Conservation (phyloP, 2,329 filamentous ascomycete genomes). For the Neonectria punicea region DNA sequence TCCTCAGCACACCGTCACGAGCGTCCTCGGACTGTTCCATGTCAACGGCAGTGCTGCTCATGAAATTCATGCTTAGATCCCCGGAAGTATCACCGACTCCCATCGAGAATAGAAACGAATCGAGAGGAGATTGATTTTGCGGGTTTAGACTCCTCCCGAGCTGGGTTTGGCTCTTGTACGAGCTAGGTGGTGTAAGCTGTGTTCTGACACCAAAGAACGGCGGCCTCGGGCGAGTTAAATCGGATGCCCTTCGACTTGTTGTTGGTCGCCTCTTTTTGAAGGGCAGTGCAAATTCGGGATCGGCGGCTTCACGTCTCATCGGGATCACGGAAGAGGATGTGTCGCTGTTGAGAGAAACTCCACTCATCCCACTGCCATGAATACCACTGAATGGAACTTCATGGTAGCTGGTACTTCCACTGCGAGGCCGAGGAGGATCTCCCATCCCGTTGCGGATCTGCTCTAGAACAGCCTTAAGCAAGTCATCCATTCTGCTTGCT, state of each 20-base stretch:
- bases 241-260: constrained; percentile 44
- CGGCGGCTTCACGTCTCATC: constrained; percentile 44
- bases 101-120: constrained; percentile 43
- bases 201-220: constrained; percentile 38
- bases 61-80: constrained; percentile 44
- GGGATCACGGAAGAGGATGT: constrained; percentile 41
- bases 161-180: constrained; percentile 31
- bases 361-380: constrained; percentile 16
- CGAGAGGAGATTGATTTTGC: constrained; percentile 37
- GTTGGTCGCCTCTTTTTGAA: constrained; percentile 46
- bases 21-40: constrained; percentile 36
- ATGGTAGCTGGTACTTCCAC: constrained; percentile 31
- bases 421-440: constrained; percentile 33
- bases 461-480: constrained; percentile 63
- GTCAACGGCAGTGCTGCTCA: constrained; percentile 43
- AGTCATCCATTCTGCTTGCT: constrained; percentile 62
- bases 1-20: constrained; percentile 19
- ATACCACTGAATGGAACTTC: constrained; percentile 10
- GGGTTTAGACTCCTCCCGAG: constrained; percentile 10
- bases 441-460: constrained; percentile 54
- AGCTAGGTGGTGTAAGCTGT: constrained; percentile 33
- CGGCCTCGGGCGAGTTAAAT: constrained; percentile 45
- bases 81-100: constrained; percentile 37
- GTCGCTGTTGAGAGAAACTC: constrained; percentile 31
- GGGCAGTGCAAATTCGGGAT: constrained; percentile 38